Conservation (phyloP, 2,329 filamentous ascomycete genomes). For the Pseudogymnoascus destructans region DNA sequence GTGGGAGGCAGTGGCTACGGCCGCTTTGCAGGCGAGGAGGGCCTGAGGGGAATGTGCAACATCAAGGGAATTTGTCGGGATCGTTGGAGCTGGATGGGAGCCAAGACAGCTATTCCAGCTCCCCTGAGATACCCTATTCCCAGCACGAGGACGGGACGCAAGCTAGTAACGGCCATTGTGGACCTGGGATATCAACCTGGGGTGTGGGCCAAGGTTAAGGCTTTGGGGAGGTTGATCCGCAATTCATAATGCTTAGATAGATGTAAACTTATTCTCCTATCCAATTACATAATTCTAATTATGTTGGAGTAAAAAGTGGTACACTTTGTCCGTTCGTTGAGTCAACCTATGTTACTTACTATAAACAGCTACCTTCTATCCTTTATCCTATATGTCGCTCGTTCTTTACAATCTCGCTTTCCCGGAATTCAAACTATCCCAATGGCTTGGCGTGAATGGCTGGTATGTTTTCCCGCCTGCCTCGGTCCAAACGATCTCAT, state of each 20-base stretch:
- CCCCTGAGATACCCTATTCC: slow-evolving; percentile 70
- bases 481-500: slow-evolving; percentile 43
- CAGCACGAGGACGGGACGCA: slow-evolving; percentile 50
- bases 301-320: background rate
- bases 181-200: slow-evolving; percentile 44
- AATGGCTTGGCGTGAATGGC: slow-evolving; percentile 45
- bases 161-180: slow-evolving; percentile 48
- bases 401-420: slow-evolving; percentile 31
- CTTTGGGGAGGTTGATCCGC: slow-evolving; percentile 24
- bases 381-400: background rate
- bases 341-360: background rate
- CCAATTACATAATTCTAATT: slow-evolving; percentile 6
- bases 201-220: slow-evolving; percentile 18
- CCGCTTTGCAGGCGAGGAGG: slow-evolving; percentile 83
- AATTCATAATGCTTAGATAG: slow-evolving; percentile 18
- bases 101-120: slow-evolving; percentile 66
- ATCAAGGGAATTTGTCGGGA: slow-evolving; percentile 77
- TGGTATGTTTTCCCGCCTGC: slow-evolving; percentile 44
- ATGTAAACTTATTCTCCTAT: slow-evolving; percentile 2
- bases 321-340: background rate
- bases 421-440: slow-evolving; percentile 37
- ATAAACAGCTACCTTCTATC: background rate
- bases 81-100: slow-evolving; percentile 44
- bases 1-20: slow-evolving; percentile 78
- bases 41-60: slow-evolving; percentile 73